Evolutionary conservation across 176 grass and related monocot species (phyloP), one percentile per base, ranked within the genome.

Genomic region (Thinopyrum elongatum): DNA sequence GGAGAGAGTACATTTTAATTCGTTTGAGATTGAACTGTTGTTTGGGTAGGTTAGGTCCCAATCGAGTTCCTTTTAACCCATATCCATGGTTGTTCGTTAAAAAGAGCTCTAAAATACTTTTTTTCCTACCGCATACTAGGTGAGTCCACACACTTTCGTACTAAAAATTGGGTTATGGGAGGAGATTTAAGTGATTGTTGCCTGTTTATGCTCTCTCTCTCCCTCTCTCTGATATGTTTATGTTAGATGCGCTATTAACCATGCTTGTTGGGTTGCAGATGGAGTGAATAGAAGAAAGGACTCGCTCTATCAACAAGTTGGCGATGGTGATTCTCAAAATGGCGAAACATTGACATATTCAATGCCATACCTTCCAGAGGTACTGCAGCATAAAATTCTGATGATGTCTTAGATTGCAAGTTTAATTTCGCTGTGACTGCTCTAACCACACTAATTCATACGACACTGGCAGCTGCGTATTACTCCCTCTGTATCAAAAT

Each of bases 31-130:
- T 67, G 65, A 33, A 67, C 65, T 67, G 29, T 67, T 2, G 4
- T 68, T 68, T 68, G 65, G 65, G 65, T 68, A 19, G 65, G 65
- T 68, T 68, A 68, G 30, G 65, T 68, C 65, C 30, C 7, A 68
- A 35, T 68, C 16, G 65, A 68, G 15, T 21, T 68, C 30, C 65
- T 68, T 68, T 68, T 68, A 35, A 68, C 16, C 29, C 65, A 34
- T 68, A 68, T 34, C 65, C 30, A 10, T 68, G 19, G 34, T 68
- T 68, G 65, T 68, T 35, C 7, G 16, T 68, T 68, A 68, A 34
- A 68, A 15, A 47, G 42, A 33, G 30, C 16, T 28, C 14, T 66
- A 66, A 47, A 47, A 47, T 4, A 47, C 46, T 15, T 15, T 42
- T 47, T 47, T 47, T 5, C 46, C 46, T 47, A 47, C 13, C 4